A percentile compares a stretch with the other conserved stretches of the same genome.
These are phyloP conservation scores for Talaromyces liani DNA, from an alignment of 495 filamentous ascomycete species.

Conservation along the genomic window DNA sequence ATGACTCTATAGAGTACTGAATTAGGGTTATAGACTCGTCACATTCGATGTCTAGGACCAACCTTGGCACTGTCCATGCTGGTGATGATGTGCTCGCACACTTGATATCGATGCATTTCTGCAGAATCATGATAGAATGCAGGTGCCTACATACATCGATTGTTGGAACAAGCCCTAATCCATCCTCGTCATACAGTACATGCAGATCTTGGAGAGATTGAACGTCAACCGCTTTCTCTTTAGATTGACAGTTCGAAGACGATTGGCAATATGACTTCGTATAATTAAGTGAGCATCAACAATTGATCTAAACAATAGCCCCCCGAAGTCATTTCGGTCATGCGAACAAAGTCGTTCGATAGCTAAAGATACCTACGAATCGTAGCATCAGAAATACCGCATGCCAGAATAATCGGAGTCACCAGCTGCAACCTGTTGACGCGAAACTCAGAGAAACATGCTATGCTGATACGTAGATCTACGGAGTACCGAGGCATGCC, in stretches of 20 bases:
- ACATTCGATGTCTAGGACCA: background rate
- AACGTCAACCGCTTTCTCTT: background rate
- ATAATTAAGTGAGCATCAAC: background rate
- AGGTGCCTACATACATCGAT: background rate
- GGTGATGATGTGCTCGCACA: background rate
- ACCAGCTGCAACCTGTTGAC: too few relatives aligned
- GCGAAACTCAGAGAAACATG: background rate
- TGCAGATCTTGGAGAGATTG: background rate
- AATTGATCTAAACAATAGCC: background rate
- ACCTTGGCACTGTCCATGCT: background rate
- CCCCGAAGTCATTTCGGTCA: background rate
- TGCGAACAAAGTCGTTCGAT: background rate
- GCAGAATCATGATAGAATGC: background rate
- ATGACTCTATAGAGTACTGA: background rate
- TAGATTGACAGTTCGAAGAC: background rate
- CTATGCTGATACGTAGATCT: background rate
- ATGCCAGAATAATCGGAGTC: too few relatives aligned
- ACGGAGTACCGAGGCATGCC: too few relatives aligned
- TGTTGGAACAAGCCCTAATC: background rate
- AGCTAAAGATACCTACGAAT: background rate
- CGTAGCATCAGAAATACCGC: background rate
- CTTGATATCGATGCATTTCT: background rate
- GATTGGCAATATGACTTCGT: background rate
- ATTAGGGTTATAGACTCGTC: background rate
- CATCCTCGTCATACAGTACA: background rate